A percentile compares a stretch with the other conserved stretches of the same genome.
Conservation (phyloP, 208 protist genomes). For the Wallacemonas sp. region DNA sequence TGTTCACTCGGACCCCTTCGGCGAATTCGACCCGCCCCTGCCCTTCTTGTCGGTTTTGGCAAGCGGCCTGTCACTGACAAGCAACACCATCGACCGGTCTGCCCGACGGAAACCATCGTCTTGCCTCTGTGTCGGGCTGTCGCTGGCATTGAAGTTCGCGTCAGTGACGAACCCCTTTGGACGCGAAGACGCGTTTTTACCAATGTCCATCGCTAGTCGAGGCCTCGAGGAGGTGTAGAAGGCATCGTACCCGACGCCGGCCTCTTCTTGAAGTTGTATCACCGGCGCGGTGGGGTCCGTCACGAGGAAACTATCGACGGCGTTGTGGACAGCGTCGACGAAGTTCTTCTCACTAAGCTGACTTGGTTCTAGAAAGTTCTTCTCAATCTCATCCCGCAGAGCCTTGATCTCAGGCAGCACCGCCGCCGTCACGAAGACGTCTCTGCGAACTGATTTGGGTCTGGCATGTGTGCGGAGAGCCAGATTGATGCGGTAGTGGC, state of each 20-base stretch:
- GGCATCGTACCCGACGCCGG: not conserved
- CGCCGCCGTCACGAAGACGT: slow-evolving; percentile 42
- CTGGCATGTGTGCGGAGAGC: slow-evolving; percentile 27
- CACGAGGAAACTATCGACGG: slow-evolving; percentile 17
- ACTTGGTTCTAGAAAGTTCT: slow-evolving; percentile 39
- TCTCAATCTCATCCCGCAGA: slow-evolving; percentile 41
- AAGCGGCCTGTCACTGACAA: not conserved
- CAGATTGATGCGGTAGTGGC: not conserved
- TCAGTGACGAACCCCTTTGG: too few relatives aligned
- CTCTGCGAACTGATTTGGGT: slow-evolving; percentile 45
- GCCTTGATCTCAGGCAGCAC: slow-evolving; percentile 49
- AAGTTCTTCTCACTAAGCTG: slow-evolving; percentile 43
- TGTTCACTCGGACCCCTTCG: too few relatives aligned
- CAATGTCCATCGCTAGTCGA: slow-evolving; percentile 16
- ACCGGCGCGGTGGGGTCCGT: not conserved
- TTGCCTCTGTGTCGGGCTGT: too few relatives aligned
- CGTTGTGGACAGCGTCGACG: slow-evolving; percentile 22
- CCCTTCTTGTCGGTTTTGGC: not conserved
- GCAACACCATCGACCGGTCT: slow-evolving; percentile 18
- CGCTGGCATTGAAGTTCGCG: too few relatives aligned
- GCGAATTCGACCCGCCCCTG: too few relatives aligned
- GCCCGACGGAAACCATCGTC: not conserved
- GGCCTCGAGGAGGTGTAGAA: slow-evolving; percentile 26
- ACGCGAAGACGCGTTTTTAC: too few relatives aligned
- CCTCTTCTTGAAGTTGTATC: not conserved